These are phyloP conservation scores for Peronosclerospora sorghi DNA, from an alignment of 352 stramenopile genomes.

Conservation along the genomic window DNA sequence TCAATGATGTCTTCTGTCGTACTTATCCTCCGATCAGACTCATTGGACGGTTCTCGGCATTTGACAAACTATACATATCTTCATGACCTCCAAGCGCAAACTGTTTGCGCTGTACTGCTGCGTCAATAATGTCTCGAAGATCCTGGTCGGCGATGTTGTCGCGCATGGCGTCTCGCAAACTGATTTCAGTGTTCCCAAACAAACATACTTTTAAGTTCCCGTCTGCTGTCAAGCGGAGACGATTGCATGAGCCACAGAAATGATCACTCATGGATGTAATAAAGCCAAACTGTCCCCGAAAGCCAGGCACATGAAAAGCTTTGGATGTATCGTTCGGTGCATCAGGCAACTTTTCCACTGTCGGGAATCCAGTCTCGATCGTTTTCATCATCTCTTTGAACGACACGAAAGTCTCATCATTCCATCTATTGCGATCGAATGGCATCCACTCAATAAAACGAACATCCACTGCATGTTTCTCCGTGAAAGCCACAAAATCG, in stretches of 20 bases:
- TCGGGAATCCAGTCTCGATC: constrained; percentile 33
- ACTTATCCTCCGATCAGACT: constrained; percentile 93
- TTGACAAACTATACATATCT: constrained; percentile 89
- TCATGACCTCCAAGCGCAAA: constrained; percentile 90
- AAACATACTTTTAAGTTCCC: constrained; percentile 94
- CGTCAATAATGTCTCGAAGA: constrained; percentile 81
- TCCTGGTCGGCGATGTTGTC: constrained; percentile 68
- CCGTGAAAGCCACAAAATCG: constrained; percentile 91
- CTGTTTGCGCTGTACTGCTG: constrained; percentile 89
- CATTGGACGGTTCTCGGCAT: constrained; percentile 93
- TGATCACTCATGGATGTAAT: constrained; percentile 97
- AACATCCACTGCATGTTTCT: constrained; percentile 82
- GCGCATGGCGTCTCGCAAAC: constrained; percentile 86
- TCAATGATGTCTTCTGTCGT: too few species aligned
- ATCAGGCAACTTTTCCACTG: constrained; percentile 45
- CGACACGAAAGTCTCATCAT: constrained; percentile 86
- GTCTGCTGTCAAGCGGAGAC: constrained; percentile 93
- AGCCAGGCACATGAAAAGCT: constrained; percentile 76
- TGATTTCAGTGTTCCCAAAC: constrained; percentile 91
- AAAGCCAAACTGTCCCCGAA: constrained; percentile 84
- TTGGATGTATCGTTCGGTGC: constrained; percentile 93
- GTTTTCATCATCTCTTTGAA: constrained; percentile 87
- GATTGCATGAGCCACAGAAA: constrained; percentile 97
- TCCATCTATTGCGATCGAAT: constrained; percentile 96
- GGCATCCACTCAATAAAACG: constrained; percentile 99